Conservation (phyloP, 2,329 filamentous ascomycete species). For the Monosporascus sp. region DNA sequence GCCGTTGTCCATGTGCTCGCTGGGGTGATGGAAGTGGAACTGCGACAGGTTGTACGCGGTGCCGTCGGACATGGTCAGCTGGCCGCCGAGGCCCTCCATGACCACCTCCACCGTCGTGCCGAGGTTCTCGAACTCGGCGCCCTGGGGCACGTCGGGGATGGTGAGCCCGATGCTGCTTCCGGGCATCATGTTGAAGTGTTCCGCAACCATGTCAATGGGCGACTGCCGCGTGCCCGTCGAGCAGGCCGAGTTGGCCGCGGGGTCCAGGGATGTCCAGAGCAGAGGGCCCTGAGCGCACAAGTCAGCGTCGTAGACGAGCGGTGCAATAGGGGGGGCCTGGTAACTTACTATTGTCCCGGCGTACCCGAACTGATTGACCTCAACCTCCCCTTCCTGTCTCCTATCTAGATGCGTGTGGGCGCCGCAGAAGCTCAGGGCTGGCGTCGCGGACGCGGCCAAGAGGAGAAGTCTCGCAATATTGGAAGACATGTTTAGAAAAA, state of each 20-base stretch:
- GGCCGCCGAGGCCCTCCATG: slow-evolving; percentile 38
- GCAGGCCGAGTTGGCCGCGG: slow-evolving; percentile 42
- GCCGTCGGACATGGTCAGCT: slow-evolving; percentile 29
- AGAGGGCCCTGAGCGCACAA: slow-evolving; percentile 21
- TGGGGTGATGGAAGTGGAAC: slow-evolving; percentile 47
- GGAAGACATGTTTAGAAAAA: slow-evolving; percentile 12
- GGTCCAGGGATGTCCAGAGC: slow-evolving; percentile 29
- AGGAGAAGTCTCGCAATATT: slow-evolving; percentile 13
- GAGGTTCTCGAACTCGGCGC: slow-evolving; percentile 50
- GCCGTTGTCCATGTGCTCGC: slow-evolving; percentile 41
- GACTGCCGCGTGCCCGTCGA: slow-evolving; percentile 49
- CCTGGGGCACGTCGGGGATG: slow-evolving; percentile 37
- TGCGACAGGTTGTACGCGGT: slow-evolving; percentile 35
- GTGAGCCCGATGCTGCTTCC: slow-evolving; percentile 28
- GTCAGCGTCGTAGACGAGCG: neutral
- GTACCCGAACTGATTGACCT: slow-evolving; percentile 29
- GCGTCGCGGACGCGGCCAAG: slow-evolving; percentile 20
- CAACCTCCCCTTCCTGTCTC: slow-evolving; percentile 25
- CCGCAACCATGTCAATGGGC: slow-evolving; percentile 48
- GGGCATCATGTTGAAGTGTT: slow-evolving; percentile 28
- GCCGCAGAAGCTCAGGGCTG: slow-evolving; percentile 24
- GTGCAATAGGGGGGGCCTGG: neutral
- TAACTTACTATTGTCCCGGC: slow-evolving; percentile 12
- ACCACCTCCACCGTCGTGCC: slow-evolving; percentile 54
- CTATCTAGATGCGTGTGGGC: slow-evolving; percentile 24